Evolutionary conservation across 768 basidiomycete species (phyloP), one percentile per base, ranked within the genome.

Genomic region (Tephrocybe sp.): DNA sequence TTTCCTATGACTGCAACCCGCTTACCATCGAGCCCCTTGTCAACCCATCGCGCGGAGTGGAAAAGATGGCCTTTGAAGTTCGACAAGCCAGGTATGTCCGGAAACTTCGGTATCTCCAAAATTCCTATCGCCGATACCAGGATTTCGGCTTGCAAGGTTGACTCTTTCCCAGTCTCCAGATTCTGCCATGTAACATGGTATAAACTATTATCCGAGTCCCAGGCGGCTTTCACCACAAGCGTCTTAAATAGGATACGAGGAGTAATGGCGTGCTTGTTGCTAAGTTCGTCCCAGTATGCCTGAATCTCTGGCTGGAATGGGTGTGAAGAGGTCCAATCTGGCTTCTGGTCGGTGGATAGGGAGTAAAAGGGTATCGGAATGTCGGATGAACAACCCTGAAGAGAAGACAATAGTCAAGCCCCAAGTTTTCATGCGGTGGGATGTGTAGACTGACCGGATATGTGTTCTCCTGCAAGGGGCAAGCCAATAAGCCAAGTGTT

Each of bases 1-100:
- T 80, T 82, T 8, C 82, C 84, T 51, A 84, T 71, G 4, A 85
- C 75, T 1, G 75, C 82, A 5, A 86, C 72, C 9, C 67, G 65
- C 59, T 80, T 81, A 6, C 68, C 68, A 7, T 58, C 57, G 19
- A 83, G 62, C 10, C 72, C 64, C 4, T 72, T 64, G 7, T 64
- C 63, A 1, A 72, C 57, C 80, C 82, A 85, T 13, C 66, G 54
- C 7, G 78, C 75, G 4, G 79, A 77, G 60, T 84, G 83, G 50
- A 80, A 84, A 34, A 70, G 60, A 4, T 58, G 42, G 1, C 83
- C 82, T 43, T 73, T 64, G 62, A 83, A 83, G 3, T 48, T 50
- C 8, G 64, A 64, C 1, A 74, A 4, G 49, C 69, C 55, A 56
- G 67, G 47, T 59, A 73, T 60, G 39, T 58, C 54, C 5, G 74